These are phyloP conservation scores for Metschnikowia gelsemii DNA, from an alignment of 805 yeast species.

Conservation along the genomic window DNA sequence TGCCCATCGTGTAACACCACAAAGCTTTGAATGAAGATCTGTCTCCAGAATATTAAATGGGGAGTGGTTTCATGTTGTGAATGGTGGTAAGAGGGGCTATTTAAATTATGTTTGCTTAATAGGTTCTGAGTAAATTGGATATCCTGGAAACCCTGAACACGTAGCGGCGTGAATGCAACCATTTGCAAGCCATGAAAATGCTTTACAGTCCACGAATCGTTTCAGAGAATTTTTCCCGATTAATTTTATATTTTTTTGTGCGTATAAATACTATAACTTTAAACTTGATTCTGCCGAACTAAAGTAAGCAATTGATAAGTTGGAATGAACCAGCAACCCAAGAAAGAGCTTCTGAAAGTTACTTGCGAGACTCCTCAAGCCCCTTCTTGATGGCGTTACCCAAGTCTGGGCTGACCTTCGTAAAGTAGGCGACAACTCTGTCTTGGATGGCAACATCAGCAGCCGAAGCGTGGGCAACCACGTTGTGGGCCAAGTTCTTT, in stretches of 20 bases:
- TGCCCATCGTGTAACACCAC: constrained; percentile 45
- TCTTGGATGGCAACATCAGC: constrained; percentile 80
- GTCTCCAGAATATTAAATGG: not conserved
- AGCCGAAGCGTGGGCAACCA: constrained; percentile 66
- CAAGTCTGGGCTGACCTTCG: constrained; percentile 67
- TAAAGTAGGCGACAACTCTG: constrained; percentile 71
- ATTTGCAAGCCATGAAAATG: too few relatives aligned
- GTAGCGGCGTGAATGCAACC: too few relatives aligned
- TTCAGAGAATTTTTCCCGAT: not conserved
- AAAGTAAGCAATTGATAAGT: not conserved
- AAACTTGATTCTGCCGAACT: too few relatives aligned
- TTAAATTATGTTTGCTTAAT: not conserved
- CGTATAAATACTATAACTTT: too few relatives aligned
- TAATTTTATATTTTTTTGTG: not conserved
- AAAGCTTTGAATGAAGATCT: constrained; percentile 27
- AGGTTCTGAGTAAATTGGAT: too few relatives aligned
- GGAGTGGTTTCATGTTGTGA: not conserved
- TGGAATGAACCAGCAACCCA: not conserved
- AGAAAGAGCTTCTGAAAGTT: constrained; percentile 22
- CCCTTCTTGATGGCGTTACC: constrained; percentile 68
- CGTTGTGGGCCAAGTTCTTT: constrained; percentile 76
- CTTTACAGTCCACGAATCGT: not conserved
- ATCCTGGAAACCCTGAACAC: too few relatives aligned
- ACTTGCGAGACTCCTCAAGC: constrained; percentile 51
- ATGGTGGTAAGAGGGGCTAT: not conserved